Evolutionary conservation across 768 basidiomycete species (phyloP), one percentile per base, ranked within the genome.

Genomic region (Coprinellus aureogranulatus): DNA sequence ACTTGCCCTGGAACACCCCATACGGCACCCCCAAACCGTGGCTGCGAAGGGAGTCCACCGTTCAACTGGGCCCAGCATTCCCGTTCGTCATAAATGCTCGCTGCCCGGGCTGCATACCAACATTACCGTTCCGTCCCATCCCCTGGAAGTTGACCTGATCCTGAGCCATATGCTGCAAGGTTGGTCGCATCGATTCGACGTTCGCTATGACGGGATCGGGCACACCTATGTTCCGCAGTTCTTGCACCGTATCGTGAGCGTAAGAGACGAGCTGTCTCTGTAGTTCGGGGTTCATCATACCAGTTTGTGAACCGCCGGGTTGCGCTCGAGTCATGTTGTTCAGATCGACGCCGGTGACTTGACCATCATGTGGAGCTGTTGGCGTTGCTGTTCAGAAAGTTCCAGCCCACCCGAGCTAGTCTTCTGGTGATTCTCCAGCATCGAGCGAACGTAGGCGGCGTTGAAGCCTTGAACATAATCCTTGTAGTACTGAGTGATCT

Each of bases 401-500:
- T 10, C 12, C 5, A 20, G 57, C 10, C 27, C 48, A 18, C 16
- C 27, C 5, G 37, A 18, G 30, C 11, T 28, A 10, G 28, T 6
- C 18, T 30, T 39, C 30, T 46, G 52, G 50, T 14, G 34, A 34
- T 28, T 53, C 28, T 58, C 72, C 50, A 77, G 60, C 23, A 81
- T 68, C 14, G 79, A 78, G 39, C 64, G 25, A 53, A 81, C 70
- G 59, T 87, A 86, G 39, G 78, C 76, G 16, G 68, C 62, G 65
- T 91, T 88, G 64, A 90, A 89, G 20, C 65, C 63, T 3, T 66
- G 60, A 12, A 91, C 77, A 60, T 80, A 85, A 31, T 81, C 77
- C 54, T 81, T 80, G 70, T 90, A 90, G 25, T 84, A 75, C 60
- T 81, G 77, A 1, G 80, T 77, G 3, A 91, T 70, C 25, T 83